Conservation (phyloP, 139 green algal genomes). For the Desmodesmus armatus region DNA sequence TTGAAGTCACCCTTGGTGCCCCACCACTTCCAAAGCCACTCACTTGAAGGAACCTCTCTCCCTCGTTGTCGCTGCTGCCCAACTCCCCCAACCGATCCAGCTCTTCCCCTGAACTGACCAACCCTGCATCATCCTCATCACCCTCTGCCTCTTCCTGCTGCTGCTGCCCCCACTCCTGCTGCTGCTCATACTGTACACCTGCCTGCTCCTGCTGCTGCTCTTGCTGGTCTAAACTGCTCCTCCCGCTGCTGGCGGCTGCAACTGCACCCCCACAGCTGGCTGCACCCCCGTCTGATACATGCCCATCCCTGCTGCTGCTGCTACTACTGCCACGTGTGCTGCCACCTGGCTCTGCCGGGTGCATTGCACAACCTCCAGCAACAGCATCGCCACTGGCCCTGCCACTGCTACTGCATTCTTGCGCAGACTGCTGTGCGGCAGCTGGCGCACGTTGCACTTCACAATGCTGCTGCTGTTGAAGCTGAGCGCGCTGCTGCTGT, state of each 20-base stretch:
- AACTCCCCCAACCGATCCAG: constrained; percentile 23
- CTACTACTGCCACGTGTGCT: too few relatives aligned
- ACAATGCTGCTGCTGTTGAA: too few relatives aligned
- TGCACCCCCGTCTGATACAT: background rate
- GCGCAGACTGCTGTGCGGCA: too few relatives aligned
- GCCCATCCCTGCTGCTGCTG: too few relatives aligned
- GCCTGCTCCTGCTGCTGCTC: background rate
- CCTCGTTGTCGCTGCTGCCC: constrained; percentile 38
- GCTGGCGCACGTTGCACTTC: too few relatives aligned
- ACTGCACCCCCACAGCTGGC: background rate
- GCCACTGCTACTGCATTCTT: too few relatives aligned
- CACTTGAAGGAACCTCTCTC: constrained; percentile 23
- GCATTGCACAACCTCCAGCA: too few relatives aligned
- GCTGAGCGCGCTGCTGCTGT: too few relatives aligned
- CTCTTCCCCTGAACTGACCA: constrained; percentile 21
- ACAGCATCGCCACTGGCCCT: too few relatives aligned
- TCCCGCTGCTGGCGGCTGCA: background rate
- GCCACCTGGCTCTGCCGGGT: too few relatives aligned
- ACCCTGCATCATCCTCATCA: background rate
- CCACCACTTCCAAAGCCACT: too few relatives aligned
- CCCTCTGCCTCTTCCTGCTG: background rate
- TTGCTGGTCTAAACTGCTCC: background rate
- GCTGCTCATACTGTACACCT: constrained; percentile 4
- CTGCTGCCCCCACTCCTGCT: constrained; percentile 23
- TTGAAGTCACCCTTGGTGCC: too few relatives aligned